Conservation (phyloP, 768 basidiomycete species). For the Boletus coccyginus region DNA sequence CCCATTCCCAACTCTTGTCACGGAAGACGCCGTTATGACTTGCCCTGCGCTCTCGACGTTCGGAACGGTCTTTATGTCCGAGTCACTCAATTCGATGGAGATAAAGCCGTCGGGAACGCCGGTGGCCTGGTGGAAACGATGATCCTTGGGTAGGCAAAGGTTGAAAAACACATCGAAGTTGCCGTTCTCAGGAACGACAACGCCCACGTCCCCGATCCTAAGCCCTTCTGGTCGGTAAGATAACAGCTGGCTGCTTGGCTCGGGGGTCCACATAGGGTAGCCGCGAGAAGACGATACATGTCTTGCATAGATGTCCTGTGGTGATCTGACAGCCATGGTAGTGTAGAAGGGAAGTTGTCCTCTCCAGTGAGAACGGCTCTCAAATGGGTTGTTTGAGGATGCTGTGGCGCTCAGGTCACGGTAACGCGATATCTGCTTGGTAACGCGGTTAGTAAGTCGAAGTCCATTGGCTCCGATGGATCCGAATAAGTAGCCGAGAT, state of each 20-base stretch:
- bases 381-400: neutral
- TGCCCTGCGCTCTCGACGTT: constrained; percentile 12
- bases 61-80: constrained; percentile 13
- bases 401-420: constrained; percentile 16
- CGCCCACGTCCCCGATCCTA: constrained; percentile 39
- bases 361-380: neutral
- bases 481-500: no score
- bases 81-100: constrained; percentile 20
- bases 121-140: constrained; percentile 11
- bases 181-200: constrained; percentile 33
- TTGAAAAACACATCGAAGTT: constrained; percentile 40
- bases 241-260: constrained; percentile 26
- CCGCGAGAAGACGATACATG: constrained; percentile 28
- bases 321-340: constrained; percentile 22
- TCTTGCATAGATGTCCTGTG: constrained; percentile 27
- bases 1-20: constrained; percentile 7
- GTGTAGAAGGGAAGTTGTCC: neutral
- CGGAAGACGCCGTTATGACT: constrained; percentile 9
- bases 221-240: constrained; percentile 29
- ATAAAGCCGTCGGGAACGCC: constrained; percentile 31
- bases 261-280: constrained; percentile 37
- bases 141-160: constrained; percentile 34
- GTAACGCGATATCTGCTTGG: constrained; percentile 1
- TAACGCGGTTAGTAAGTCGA: constrained; percentile 11
- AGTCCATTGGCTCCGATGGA: no score